Base-by-base conservation (phyloP, 148 eudicot genomes). In the Arbutus unedo region DNA sequence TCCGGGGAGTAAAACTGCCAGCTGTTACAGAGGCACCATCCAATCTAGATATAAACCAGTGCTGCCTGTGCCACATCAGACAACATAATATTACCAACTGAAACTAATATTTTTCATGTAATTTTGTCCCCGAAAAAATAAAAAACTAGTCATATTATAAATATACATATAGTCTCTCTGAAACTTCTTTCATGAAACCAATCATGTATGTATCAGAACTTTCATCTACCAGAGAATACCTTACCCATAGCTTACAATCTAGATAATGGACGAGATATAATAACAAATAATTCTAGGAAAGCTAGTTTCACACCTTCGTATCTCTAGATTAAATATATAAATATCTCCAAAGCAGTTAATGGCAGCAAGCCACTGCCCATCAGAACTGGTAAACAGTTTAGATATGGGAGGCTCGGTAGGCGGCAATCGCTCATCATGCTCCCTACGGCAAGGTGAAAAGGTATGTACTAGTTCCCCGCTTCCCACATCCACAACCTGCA, bases 311-410 rank as follows among this genome's bases (percentile, higher is more conserved):
- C 83, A 96, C 98, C 99, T 92, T 80, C 87, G 89, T 53, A 86
- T 89, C 85, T 96, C 97, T 84, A 94, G 86, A 88, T 96, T 93
- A 89, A 94, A 96, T 44, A 96, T 75, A 80, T 94, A 96, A 68
- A 94, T 83, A 87, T 94, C 98, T 55, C 99, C 99, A 76, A 91
- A 93, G 84, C 95, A 94, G 87, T 96, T 96, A 45, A 91, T 83
- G 80, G 97, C 97, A 76, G 99, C 95, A 85, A 96, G 82, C 99
- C 99, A 96, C 89, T 96, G 97, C 55, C 93, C 99, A 88, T 96
- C 97, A 83, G 85, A 84, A 89, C 99, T 96, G 55, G 88, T 87
- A 83, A 90, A 94, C 89, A 94, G 85, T 78, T 86, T 96, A 56
- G 97, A 92, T 60, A 96, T 92, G 56, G 99, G 99, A 74, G 97